Conservation (phyloP, 768 basidiomycete species). For the Suillus paluster region DNA sequence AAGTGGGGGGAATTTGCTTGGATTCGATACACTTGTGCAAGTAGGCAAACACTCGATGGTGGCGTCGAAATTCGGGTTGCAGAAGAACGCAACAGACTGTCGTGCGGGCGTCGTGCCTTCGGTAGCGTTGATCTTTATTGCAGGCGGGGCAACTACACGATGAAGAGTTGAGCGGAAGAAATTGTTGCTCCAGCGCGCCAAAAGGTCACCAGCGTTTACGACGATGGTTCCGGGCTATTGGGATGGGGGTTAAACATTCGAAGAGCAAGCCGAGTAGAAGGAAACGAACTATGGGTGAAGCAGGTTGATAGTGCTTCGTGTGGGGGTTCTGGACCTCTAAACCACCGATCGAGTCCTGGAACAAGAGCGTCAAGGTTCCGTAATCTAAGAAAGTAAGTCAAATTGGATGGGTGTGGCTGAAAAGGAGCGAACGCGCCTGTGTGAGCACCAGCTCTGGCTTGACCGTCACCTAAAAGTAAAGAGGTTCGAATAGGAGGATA, state of each 20-base stretch:
- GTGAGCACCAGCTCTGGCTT: constrained; percentile 83
- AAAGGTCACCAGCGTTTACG: constrained; percentile 80
- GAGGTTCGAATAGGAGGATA: constrained; percentile 77
- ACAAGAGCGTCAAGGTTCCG: constrained; percentile 80
- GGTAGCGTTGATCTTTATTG: constrained; percentile 48
- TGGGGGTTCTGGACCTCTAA: constrained; percentile 83
- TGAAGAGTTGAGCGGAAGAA: constrained; percentile 80
- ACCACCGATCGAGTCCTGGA: constrained; percentile 85
- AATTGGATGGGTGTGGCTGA: not conserved
- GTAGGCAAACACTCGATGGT: constrained; percentile 75
- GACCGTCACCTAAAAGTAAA: constrained; percentile 62
- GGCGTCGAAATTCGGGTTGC: constrained; percentile 76
- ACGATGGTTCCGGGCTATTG: constrained; percentile 78
- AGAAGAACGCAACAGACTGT: constrained; percentile 88
- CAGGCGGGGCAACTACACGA: constrained; percentile 77
- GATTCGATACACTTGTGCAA: constrained; percentile 42
- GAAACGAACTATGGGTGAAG: constrained; percentile 70
- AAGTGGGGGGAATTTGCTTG: constrained; percentile 73
- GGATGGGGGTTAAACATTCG: constrained; percentile 2
- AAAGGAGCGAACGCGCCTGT: constrained; percentile 49
- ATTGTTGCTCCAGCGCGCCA: constrained; percentile 86
- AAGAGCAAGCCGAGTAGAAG: not conserved
- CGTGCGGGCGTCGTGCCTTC: constrained; percentile 65
- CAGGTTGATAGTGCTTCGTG: constrained; percentile 71
- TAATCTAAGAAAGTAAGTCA: constrained; percentile 54